phyloP scores from a whole-genome alignment of 148 eudicot genomes.

The Oxyria digyna region DNA sequence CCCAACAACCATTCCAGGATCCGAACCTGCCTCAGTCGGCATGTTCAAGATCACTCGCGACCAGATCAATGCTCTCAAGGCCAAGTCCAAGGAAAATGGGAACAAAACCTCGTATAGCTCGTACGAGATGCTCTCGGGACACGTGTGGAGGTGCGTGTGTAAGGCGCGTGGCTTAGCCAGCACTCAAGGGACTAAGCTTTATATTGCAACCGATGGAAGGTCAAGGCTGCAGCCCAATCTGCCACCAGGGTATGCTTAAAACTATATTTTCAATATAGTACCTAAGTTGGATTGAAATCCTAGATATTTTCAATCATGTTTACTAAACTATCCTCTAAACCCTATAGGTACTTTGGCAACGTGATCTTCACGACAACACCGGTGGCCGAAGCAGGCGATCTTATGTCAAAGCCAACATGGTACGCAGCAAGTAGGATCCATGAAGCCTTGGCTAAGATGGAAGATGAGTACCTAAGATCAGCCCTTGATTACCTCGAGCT shows the following conservation, averaged over 20 bases:
- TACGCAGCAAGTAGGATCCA: conserved; percentile 15
- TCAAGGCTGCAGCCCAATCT: conserved; percentile 11
- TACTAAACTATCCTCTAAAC: neutral
- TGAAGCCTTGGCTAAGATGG: conserved; percentile 15
- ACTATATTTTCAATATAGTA: no score
- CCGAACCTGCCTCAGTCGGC: neutral
- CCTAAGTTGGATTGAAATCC: no score
- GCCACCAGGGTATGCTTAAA: conserved; percentile 10
- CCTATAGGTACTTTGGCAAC: conserved; percentile 17
- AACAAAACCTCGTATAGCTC: conserved; percentile 5
- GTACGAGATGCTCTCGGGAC: conserved; percentile 24
- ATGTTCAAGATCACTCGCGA: conserved; percentile 14
- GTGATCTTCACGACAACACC: conserved; percentile 18
- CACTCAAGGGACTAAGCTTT: conserved; percentile 10
- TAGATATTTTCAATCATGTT: neutral
- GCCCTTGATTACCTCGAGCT: conserved; percentile 19
- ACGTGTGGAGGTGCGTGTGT: conserved; percentile 19
- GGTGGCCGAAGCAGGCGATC: conserved; percentile 12
- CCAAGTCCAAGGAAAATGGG: conserved; percentile 7
- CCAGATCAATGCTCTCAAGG: conserved; percentile 13
- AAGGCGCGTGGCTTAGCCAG: conserved; percentile 16
- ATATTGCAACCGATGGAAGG: conserved; percentile 20
- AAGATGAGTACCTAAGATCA: conserved; percentile 20
- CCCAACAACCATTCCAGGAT: neutral
- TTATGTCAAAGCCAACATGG: conserved; percentile 19